Percentiles rank a stretch among this genome's conserved stretches.
phyloP scores from a whole-genome alignment of 225 moss, liverwort and hornwort species.

The Marchantia polymorpha region DNA sequence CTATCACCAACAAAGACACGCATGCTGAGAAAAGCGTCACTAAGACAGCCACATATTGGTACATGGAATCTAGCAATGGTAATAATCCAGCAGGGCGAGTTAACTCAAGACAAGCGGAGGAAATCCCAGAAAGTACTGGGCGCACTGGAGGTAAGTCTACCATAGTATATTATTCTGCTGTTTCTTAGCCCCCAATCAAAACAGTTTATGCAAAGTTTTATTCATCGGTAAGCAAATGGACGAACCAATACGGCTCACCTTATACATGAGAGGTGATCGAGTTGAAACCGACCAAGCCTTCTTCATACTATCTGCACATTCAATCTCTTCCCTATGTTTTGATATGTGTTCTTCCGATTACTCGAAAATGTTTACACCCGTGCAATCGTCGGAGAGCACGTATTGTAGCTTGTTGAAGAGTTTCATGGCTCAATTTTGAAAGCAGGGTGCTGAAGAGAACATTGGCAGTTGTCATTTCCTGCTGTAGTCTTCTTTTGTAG shows the following conservation, averaged over 20 bases:
- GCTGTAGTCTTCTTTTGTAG: not conserved
- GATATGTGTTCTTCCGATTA: not conserved
- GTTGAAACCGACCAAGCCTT: not conserved
- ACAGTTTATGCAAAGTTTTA: no score
- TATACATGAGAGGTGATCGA: not conserved
- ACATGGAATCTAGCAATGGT: constrained; percentile 57
- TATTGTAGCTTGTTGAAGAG: not conserved
- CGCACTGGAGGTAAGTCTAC: constrained; percentile 28
- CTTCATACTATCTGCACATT: not conserved
- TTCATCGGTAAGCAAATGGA: no score
- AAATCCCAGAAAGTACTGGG: constrained; percentile 24
- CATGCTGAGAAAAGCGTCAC: constrained; percentile 43
- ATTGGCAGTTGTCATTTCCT: not conserved
- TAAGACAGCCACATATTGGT: constrained; percentile 54
- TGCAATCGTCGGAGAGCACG: not conserved
- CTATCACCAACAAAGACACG: constrained; percentile 36
- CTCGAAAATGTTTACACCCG: not conserved
- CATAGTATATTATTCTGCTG: not conserved
- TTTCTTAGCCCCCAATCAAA: not conserved
- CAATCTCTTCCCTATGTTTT: not conserved
- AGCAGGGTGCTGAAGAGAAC: not conserved
- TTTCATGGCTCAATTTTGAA: not conserved
- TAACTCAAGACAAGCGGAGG: constrained; percentile 21
- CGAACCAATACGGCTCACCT: no score
- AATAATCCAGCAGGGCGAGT: constrained; percentile 31